Base-by-base conservation (phyloP, 768 basidiomycete genomes). In the Agrocybe chaxingu region DNA sequence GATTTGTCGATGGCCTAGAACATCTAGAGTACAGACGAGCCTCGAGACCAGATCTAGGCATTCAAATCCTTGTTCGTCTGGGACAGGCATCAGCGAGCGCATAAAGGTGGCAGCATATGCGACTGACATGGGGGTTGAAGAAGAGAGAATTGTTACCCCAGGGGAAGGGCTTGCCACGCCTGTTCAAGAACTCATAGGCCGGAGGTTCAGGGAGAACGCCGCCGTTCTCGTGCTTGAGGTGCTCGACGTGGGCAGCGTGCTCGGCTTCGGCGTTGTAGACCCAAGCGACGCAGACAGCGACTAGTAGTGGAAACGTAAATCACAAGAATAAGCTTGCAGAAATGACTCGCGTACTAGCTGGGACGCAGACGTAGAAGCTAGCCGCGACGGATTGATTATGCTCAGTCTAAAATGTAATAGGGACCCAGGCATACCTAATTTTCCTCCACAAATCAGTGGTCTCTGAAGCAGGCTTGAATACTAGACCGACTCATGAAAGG, bases 121-220 rank as follows among this genome's bases (percentile, higher is more conserved):
- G 45, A 62, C 83, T 41, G 64, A 88, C 90, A 57, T 80, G 74
- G 45, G 82, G 66, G 65, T 90, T 92, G 74, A 79, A 93, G 77
- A 93, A 93, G 12, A 93, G 77, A 10, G 80, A 78, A 79, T 93
- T 93, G 59, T 57, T 68, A 18, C 91, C 91, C 91, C 91, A 93
- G 13, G 91, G 91, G 77, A 78, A 93, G 36, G 90, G 87, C 67
- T 89, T 90, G 52, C 66, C 65, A 53, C 91, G 76, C 60, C 74
- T 80, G 73, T 92, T 91, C 68, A 93, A 60, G 73, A 85, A 89
- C 38, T 89, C 80, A 61, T 82, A 93, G n/a, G 70, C 71, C 38
- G 90, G 88, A 29, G 75, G 67, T 55, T 85, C 79, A 50, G 88
- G 87, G 46, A 89, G 77, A 49, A 79, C 72, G 35, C 89, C 89